phyloP scores from a whole-genome alignment of 129 eudicot genomes.

The Helichrysum umbraculigerum region DNA sequence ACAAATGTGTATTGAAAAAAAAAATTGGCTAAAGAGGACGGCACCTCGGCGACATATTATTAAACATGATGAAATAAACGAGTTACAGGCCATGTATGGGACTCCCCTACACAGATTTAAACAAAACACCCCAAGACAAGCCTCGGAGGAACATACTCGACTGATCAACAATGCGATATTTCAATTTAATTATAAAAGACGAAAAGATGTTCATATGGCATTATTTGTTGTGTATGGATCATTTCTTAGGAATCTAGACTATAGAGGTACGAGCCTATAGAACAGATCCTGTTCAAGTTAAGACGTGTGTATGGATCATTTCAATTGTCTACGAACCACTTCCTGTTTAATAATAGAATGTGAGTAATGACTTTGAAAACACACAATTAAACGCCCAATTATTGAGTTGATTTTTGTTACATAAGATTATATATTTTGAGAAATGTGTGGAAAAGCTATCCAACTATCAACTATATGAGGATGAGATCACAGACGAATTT shows the following conservation, averaged over 20 bases:
- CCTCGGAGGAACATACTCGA: too few relatives aligned
- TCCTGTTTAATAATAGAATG: neutral
- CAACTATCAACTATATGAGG: neutral
- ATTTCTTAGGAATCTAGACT: constrained; percentile 67
- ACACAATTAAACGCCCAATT: neutral
- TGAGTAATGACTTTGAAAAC: neutral
- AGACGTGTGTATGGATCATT: neutral
- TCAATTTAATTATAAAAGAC: too few relatives aligned
- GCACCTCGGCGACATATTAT: too few relatives aligned
- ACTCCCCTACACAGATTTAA: too few relatives aligned
- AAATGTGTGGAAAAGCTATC: neutral
- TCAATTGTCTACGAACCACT: too few relatives aligned
- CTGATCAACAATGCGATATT: too few relatives aligned
- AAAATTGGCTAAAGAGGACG: too few relatives aligned
- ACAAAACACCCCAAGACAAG: too few relatives aligned
- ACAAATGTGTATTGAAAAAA: neutral
- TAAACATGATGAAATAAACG: too few relatives aligned
- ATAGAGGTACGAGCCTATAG: constrained; percentile 66
- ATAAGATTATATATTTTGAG: neutral
- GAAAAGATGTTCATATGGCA: too few relatives aligned
- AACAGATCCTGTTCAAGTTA: constrained; percentile 73
- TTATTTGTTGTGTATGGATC: neutral
- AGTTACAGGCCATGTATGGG: too few relatives aligned
- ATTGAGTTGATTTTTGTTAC: too few relatives aligned
- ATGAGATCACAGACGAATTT: neutral